These are phyloP conservation scores for Hura crepitans DNA, from an alignment of 441 rosid genomes.

Conservation along the genomic window DNA sequence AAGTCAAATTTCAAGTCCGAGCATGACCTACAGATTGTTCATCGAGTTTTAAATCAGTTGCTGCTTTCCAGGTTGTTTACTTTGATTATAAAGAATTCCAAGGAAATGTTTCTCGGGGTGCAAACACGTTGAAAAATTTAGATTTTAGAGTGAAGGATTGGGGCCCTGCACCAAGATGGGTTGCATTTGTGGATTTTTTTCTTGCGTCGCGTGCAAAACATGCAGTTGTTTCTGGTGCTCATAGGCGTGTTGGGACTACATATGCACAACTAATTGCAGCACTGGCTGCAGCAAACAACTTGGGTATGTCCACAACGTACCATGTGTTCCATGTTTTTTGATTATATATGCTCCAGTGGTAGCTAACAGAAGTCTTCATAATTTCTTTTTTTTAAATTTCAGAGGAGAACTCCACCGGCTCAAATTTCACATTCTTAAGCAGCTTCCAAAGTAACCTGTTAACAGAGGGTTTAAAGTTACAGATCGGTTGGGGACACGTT, in stretches of 20 bases:
- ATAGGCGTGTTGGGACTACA: slow-evolving; percentile 86
- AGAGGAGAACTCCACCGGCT: slow-evolving; percentile 55
- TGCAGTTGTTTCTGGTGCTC: slow-evolving; percentile 79
- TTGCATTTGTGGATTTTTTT: slow-evolving; percentile 95
- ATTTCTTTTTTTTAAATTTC: slow-evolving; percentile 18
- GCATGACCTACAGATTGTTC: background rate
- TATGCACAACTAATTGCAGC: slow-evolving; percentile 87
- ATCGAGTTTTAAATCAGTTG: slow-evolving; percentile 24
- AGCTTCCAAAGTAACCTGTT: slow-evolving; percentile 77
- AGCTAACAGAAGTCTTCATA: background rate
- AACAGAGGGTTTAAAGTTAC: slow-evolving; percentile 62
- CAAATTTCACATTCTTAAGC: slow-evolving; percentile 65
- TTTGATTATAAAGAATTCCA: slow-evolving; percentile 66
- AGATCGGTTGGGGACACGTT: slow-evolving; percentile 92
- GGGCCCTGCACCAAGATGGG: slow-evolving; percentile 99
- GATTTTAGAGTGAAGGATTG: slow-evolving; percentile 83
- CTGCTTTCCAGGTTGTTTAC: slow-evolving; percentile 54
- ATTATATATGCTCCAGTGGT: background rate
- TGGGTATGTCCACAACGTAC: slow-evolving; percentile 40
- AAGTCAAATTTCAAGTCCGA: background rate
- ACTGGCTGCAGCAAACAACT: slow-evolving; percentile 75
- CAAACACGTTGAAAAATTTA: slow-evolving; percentile 36
- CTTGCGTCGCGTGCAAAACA: slow-evolving; percentile 81
- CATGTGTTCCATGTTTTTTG: slow-evolving; percentile 12
- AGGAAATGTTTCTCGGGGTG: slow-evolving; percentile 48